A percentile compares a stretch with the other conserved stretches of the same genome.
Conservation (phyloP, 1,284 basidiomycete species). For the Ustilago lituana region DNA sequence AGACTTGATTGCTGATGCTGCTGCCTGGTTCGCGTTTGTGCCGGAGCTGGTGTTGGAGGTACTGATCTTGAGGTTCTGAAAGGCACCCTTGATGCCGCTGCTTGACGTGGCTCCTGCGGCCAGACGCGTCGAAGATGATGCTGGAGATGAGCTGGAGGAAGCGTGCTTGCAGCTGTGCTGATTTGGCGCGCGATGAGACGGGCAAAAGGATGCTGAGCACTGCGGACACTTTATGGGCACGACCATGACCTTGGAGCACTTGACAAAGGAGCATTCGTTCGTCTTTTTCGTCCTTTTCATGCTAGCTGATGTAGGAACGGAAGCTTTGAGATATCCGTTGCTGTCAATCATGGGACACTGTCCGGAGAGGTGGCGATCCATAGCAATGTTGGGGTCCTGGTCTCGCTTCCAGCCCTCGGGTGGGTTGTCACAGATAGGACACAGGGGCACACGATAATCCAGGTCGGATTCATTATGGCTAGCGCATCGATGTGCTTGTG, state of each 20-base stretch:
- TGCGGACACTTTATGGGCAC: conserved; percentile 55
- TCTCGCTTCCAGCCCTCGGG: conserved; percentile 55
- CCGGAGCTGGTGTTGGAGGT: conserved; percentile 1
- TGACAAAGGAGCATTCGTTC: conserved; percentile 52
- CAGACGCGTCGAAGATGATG: conserved; percentile 19
- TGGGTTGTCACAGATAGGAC: conserved; percentile 59
- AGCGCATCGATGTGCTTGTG: conserved; percentile 42
- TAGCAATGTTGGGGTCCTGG: conserved; percentile 61
- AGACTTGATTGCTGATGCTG: too few species aligned
- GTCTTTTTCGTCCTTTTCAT: conserved; percentile 45
- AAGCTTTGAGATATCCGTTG: conserved; percentile 31
- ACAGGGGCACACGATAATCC: conserved; percentile 57
- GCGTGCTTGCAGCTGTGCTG: conserved; percentile 49
- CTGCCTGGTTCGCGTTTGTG: conserved; percentile 2
- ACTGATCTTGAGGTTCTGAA: conserved; percentile 42
- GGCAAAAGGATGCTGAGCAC: conserved; percentile 51
- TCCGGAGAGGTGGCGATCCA: conserved; percentile 55
- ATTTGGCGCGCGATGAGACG: conserved; percentile 54
- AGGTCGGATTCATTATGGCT: conserved; percentile 13
- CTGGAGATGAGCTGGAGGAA: conserved; percentile 20
- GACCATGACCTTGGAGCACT: conserved; percentile 61
- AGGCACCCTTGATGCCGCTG: conserved; percentile 31
- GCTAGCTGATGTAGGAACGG: conserved; percentile 4
- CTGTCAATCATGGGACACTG: conserved; percentile 49
- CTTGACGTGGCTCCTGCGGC: conserved; percentile 2